Evolutionary conservation across 2,329 filamentous ascomycete genomes (phyloP).

Genomic region (Ilyonectria robusta): DNA sequence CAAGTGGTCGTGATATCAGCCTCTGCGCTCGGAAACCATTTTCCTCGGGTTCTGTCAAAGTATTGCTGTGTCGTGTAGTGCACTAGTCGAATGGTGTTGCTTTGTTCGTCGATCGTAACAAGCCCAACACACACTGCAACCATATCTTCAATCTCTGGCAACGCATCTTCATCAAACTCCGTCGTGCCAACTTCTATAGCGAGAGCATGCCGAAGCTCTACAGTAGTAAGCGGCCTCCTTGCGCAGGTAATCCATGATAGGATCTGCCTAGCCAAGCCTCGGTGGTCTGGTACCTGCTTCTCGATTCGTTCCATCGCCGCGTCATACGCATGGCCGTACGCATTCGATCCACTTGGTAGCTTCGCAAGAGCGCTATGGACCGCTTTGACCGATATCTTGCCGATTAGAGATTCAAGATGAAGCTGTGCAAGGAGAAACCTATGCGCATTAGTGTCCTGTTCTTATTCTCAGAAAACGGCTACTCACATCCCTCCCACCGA

Average conservation of each 20-base stretch:
- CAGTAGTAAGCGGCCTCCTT: constrained; percentile 49
- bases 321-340: constrained; percentile 58
- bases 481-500: constrained; percentile 29
- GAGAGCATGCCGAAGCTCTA: constrained; percentile 60
- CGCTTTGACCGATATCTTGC: constrained; percentile 47
- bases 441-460: neutral
- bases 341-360: constrained; percentile 48
- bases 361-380: constrained; percentile 50
- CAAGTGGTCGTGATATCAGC: too few species aligned
- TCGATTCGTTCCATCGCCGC: constrained; percentile 59
- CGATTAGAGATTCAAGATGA: constrained; percentile 36
- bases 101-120: too few species aligned
- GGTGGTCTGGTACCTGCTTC: constrained; percentile 50
- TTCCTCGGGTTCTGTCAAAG: too few species aligned
- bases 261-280: constrained; percentile 55
- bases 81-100: too few species aligned
- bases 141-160: constrained; percentile 40
- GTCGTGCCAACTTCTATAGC: constrained; percentile 50
- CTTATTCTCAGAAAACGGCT: too few species aligned
- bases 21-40: too few species aligned
- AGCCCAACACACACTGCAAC: too few species aligned
- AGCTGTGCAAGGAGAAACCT: constrained; percentile 41
- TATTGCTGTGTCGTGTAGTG: too few species aligned
- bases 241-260: constrained; percentile 44
- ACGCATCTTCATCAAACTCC: constrained; percentile 53